These are phyloP conservation scores for Pichia sp. DNA, from an alignment of 1,139 yeast genomes.

Conservation along the genomic window DNA sequence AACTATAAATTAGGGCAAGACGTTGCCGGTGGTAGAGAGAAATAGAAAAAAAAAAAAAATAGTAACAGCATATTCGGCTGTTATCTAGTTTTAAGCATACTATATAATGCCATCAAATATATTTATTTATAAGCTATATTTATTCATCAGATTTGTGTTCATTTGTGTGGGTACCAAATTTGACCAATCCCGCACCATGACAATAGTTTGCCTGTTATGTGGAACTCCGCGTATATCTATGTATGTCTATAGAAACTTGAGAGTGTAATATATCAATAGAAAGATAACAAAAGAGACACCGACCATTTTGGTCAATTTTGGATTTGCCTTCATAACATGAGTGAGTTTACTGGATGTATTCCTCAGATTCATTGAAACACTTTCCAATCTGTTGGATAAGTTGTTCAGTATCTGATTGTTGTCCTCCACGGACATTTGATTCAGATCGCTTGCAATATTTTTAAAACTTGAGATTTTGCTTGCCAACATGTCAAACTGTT, in stretches of 20 bases:
- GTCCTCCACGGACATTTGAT: slow-evolving; percentile 50
- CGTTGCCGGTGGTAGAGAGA: slow-evolving; percentile 39
- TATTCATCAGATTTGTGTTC: no score
- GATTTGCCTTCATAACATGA: slow-evolving; percentile 50
- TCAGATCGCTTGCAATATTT: slow-evolving; percentile 55
- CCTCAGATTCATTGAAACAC: slow-evolving; percentile 57
- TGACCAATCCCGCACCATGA: no score
- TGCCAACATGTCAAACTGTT: slow-evolving; percentile 50
- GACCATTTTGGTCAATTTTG: slow-evolving; percentile 48
- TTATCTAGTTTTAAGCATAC: no score
- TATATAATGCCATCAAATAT: no score
- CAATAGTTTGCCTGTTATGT: no score
- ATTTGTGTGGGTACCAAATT: no score
- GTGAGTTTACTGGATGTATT: slow-evolving; percentile 61
- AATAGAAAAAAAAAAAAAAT: background rate
- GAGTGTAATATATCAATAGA: slow-evolving; percentile 59
- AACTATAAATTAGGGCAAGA: slow-evolving; percentile 85
- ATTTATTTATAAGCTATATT: no score
- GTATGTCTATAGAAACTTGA: slow-evolving; percentile 35
- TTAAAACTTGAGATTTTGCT: slow-evolving; percentile 53
- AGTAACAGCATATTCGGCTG: no score
- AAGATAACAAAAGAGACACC: slow-evolving; percentile 52
- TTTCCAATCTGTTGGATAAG: slow-evolving; percentile 36
- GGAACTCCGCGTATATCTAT: no score
- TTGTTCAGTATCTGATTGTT: slow-evolving; percentile 43